These are phyloP conservation scores for Fragaria nilgerrensis DNA, from an alignment of 306 rosid species.

Conservation along the genomic window DNA sequence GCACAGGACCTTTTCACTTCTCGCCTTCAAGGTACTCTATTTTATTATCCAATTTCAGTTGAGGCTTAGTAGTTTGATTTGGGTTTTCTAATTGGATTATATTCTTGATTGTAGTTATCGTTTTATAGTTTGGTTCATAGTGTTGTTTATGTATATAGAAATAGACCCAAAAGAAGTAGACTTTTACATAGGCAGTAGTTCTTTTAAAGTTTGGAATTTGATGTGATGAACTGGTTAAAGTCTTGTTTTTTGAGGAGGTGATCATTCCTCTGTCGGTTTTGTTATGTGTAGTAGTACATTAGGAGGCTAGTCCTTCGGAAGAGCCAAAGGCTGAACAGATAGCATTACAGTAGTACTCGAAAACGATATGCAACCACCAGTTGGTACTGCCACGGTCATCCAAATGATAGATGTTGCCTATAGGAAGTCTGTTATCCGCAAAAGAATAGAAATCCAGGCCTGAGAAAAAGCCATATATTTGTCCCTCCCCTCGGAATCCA, in stretches of 20 bases:
- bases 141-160: background rate
- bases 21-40: slow-evolving; percentile 62
- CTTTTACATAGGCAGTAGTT: background rate
- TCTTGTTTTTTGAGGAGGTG: background rate
- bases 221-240: background rate
- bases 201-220: background rate
- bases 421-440: background rate
- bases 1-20: slow-evolving; percentile 69
- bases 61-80: background rate
- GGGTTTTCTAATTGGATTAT: background rate
- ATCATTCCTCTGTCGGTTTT: background rate
- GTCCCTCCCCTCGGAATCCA: slow-evolving; percentile 66
- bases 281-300: background rate
- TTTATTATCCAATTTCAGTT: background rate
- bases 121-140: background rate
- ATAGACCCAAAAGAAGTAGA: background rate
- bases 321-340: background rate
- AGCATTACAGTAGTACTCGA: background rate
- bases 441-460: background rate
- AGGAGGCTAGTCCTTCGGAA: background rate
- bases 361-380: background rate
- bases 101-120: background rate
- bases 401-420: background rate
- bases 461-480: background rate
- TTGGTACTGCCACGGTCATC: background rate